Evolutionary conservation across 2,329 filamentous ascomycete species (phyloP), one percentile per base, ranked within the genome.

Genomic region (Clonostachys solani): DNA sequence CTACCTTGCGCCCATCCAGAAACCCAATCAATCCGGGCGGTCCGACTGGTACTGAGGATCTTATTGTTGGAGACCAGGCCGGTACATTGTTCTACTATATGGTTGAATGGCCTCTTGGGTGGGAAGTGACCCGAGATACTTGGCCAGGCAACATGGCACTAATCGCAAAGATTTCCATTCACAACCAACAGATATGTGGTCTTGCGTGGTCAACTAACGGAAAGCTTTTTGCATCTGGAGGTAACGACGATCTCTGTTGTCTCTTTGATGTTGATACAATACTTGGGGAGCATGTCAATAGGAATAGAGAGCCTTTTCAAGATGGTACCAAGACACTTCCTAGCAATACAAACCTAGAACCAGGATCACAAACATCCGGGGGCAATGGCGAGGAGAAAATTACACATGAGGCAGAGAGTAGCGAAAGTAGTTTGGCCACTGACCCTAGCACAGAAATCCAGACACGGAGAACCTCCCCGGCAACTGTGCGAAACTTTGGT

Each of bases 161-260:
- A 19, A 71, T 96, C 45, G 85, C 87, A 18, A 84, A 84, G 53
- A 85, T 97, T 56, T 77, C 77, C 33, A 81, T 89, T 8, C 92
- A 97, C 62, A 81, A 77, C 2, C 91, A 96, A 65, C 92, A 97
- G 60, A 86, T 99, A 47, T 99, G 94, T 59, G 92, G 92, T 2
- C 73, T 99, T n/a, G 80, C 88, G 4, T 97, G 92, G 89, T 92
- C 90, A 5, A 72, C 74, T 4, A 82, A 89, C 57, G 90, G 90
- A 5, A 75, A 76, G 4, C 76, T 84, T 35, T 92, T 99, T 62
- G 90, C 89, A 13, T 91, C 89, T 5, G 92, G 94, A 7, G 90
- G 89, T 19, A 97, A 99, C 60, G 94, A 99, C 70, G 96, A 97
- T 59, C 67, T 83, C 4, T 95, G 92, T 60, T 87, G 84, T 55